Percentiles rank a stretch among this genome's conserved stretches.
phyloP scores from a whole-genome alignment of 495 filamentous ascomycete genomes.

The Penicillium antarcticum region DNA sequence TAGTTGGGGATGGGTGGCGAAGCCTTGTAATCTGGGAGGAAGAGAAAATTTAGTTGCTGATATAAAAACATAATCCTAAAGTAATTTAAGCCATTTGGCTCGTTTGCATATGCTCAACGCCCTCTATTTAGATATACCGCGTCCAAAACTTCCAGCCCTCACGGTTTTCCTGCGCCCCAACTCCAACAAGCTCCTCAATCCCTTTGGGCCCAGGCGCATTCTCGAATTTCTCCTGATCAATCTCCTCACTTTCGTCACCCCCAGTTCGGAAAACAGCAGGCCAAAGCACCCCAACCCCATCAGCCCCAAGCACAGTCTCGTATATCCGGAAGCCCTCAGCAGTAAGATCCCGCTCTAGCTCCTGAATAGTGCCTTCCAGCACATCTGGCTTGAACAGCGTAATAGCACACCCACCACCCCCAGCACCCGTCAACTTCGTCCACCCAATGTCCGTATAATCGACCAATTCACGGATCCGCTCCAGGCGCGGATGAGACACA shows the following conservation, averaged over 20 bases:
- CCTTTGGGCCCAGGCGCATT: constrained; percentile 73
- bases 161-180: constrained; percentile 63
- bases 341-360: constrained; percentile 63
- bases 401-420: constrained; percentile 94
- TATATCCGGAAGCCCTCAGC: constrained; percentile 78
- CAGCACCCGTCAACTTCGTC: constrained; percentile 95
- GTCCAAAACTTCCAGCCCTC: constrained; percentile 96
- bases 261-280: constrained; percentile 76
- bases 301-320: constrained; percentile 81
- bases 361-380: constrained; percentile 45
- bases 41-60: too few relatives aligned
- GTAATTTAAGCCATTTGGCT: too few relatives aligned
- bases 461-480: constrained; percentile 86
- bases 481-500: constrained; percentile 88
- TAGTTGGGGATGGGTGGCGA: too few relatives aligned
- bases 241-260: constrained; percentile 76
- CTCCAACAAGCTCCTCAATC: constrained; percentile 63
- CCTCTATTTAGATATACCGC: constrained; percentile 18
- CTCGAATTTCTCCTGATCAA: constrained; percentile 87
- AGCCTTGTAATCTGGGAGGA: too few relatives aligned
- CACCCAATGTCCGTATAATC: constrained; percentile 84
- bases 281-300: constrained; percentile 91
- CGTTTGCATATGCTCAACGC: too few relatives aligned
- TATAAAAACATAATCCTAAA: too few relatives aligned
- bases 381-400: constrained; percentile 71